A percentile compares a stretch with the other conserved stretches of the same genome.
These are phyloP conservation scores for Fusarium bulbicola DNA, from an alignment of 2,329 filamentous ascomycete genomes.

Conservation along the genomic window DNA sequence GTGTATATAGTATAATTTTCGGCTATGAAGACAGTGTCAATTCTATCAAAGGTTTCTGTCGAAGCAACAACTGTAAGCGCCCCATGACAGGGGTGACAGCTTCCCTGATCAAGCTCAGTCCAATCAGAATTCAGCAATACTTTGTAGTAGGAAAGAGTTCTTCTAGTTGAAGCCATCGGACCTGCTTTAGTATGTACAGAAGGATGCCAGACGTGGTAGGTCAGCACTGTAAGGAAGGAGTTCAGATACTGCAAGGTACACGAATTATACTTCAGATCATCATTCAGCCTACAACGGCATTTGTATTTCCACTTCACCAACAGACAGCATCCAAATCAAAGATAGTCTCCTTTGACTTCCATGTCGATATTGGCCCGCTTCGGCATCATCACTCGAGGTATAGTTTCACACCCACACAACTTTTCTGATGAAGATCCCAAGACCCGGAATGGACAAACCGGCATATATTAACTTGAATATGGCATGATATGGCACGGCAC, in stretches of 20 bases:
- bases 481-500: slow-evolving; percentile 36
- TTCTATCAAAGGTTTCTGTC: background rate
- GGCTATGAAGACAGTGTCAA: slow-evolving; percentile 23
- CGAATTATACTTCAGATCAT: slow-evolving; percentile 8
- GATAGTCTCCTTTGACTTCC: slow-evolving; percentile 11
- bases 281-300: slow-evolving; percentile 18
- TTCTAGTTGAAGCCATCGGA: slow-evolving; percentile 26
- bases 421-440: slow-evolving; percentile 16
- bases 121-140: slow-evolving; percentile 27
- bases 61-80: slow-evolving; percentile 31
- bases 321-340: background rate
- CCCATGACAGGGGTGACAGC: slow-evolving; percentile 26
- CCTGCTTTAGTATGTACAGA: slow-evolving; percentile 34
- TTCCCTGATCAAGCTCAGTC: slow-evolving; percentile 10
- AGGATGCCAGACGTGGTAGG: slow-evolving; percentile 21
- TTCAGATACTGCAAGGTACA: slow-evolving; percentile 34
- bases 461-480: slow-evolving; percentile 25
- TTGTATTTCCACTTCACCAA: slow-evolving; percentile 32
- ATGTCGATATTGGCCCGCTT: slow-evolving; percentile 9
- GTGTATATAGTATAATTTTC: background rate
- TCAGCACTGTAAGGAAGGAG: slow-evolving; percentile 22
- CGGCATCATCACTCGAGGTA: slow-evolving; percentile 21
- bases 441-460: slow-evolving; percentile 26
- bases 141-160: slow-evolving; percentile 32
- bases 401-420: slow-evolving; percentile 27